A percentile compares a stretch with the other conserved stretches of the same genome.
Conservation (phyloP, 2,329 filamentous ascomycete species). For the Monosporascus cannonballus region DNA sequence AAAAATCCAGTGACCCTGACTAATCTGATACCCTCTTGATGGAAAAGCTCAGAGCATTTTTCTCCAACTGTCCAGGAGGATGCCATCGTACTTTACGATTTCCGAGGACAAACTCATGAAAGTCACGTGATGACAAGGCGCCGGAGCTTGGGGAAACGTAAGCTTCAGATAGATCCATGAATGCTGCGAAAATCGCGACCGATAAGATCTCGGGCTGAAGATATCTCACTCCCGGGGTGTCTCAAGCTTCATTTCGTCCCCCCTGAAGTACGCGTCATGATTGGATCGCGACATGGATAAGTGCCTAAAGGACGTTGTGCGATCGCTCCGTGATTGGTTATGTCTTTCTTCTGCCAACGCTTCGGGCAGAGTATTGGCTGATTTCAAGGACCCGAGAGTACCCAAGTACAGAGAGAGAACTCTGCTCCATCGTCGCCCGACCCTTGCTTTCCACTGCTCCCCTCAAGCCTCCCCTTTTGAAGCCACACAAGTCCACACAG, state of each 20-base stretch:
- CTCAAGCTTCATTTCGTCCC: not conserved
- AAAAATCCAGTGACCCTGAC: too few relatives aligned
- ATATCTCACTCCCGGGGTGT: not conserved
- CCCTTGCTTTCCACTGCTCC: not conserved
- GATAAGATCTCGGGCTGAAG: not conserved
- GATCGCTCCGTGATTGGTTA: conserved; percentile 23
- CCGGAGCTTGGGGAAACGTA: too few relatives aligned
- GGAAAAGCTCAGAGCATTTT: too few relatives aligned
- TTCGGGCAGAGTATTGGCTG: not conserved
- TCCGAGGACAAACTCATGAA: too few relatives aligned
- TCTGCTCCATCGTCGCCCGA: not conserved
- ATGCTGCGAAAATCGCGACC: not conserved
- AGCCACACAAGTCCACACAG: not conserved
- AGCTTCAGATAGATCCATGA: not conserved
- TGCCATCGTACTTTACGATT: too few relatives aligned
- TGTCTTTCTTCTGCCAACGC: not conserved
- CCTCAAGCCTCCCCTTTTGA: not conserved
- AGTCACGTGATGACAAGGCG: too few relatives aligned
- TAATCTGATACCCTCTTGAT: too few relatives aligned
- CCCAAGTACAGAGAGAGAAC: not conserved
- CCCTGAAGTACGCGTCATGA: conserved; percentile 20
- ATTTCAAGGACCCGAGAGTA: not conserved
- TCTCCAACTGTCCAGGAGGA: too few relatives aligned
- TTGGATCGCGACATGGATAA: conserved; percentile 16
- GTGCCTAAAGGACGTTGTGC: conserved; percentile 19